Evolutionary conservation across 2,329 filamentous ascomycete species (phyloP), one percentile per base, ranked within the genome.

Genomic region (Fusarium sororula): DNA sequence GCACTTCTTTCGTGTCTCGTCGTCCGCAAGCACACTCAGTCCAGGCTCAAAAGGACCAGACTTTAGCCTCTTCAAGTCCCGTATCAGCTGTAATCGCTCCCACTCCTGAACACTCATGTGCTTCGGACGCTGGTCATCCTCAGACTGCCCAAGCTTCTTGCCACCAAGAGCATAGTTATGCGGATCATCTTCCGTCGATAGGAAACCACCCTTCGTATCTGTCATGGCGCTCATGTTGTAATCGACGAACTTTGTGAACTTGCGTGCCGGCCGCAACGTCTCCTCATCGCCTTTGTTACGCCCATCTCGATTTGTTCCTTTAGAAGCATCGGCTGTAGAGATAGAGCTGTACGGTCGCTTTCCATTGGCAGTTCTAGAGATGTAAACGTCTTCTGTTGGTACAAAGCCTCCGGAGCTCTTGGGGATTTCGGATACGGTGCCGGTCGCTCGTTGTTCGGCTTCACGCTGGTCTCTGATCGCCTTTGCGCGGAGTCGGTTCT

Each of bases 161-260:
- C 81, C 84, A 12, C 85, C 87, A 77, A 91, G 90, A 14, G 92
- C 94, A 75, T 92, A 92, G 80, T 98, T 98, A 80, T 92, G 90
- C 2, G 96, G 96, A 82, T 99, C 96, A 80, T 99, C 96, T 71
- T 96, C 93, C 2, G 90, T 89, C n/a, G 92, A 93, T 74, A 99
- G 84, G 82, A 99, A 99, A 2, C 96, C 96, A 71, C 96, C 96
- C 80, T 98, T 98, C 2, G 96, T 98, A 82, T 99, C 96, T 12
- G 93, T 97, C 95, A 99, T 98, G 84, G 96, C 93, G 80, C 93
- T 96, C 84, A 99, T 96, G 82, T 99, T 96, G 84, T 98, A 98
- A 80, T 99, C 96, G 79, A 99, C 95, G 81, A 93, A 98, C 81
- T 96, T 96, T 69, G 93, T 91, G 76, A 98, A 98, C 79, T 97